Evolutionary conservation across 495 filamentous ascomycete genomes (phyloP), one percentile per base, ranked within the genome.

Genomic region (Massariosphaeria phaeospora): DNA sequence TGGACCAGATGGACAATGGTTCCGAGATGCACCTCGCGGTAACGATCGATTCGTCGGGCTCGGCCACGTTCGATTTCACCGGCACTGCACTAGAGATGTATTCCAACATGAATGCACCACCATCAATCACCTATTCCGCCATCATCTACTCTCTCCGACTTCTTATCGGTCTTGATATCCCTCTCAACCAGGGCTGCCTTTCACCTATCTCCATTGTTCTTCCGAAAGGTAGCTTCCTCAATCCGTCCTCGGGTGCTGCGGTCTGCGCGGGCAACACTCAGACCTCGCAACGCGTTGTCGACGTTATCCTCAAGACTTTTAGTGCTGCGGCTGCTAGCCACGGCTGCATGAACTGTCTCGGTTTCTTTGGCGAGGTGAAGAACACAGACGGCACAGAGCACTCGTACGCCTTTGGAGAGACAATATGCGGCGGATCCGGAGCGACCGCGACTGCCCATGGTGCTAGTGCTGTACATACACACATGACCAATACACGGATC

Each of bases 401-500:
- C 38, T 74, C 82, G 31, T 78, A 76, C 48, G 89, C 88, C n/a
- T 96, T 96, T 67, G 91, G 91, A 17, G 90, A 96, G 72, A 96
- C 90, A 0, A 95, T 96, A 65, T 89, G 91, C 2, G 91, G 91
- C 24, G 91, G 91, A 9, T 85, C 81, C 61, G 91, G 91, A 39
- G 91, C 91, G 0, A 89, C 90, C 0, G 79, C 85, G 0, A 76
- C 77, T 34, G 96, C 91, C 90, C 78, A 86, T 48, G 91, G 91
- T 41, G 88, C 89, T 9, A 84, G 79, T 48, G 91, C 91, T 40
- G 87, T 96, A 35, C 91, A 97, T 66, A 84, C 82, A 20, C 91
- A 96, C 70, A 96, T 96, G 91, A 97, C 91, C 18, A 96, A 97
- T 69, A 96, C 91, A 4, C 81, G 91, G 1, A 96, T 96, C 66